Evolutionary conservation across 495 filamentous ascomycete genomes (phyloP).

Genomic region (Cryomyces minteri): DNA sequence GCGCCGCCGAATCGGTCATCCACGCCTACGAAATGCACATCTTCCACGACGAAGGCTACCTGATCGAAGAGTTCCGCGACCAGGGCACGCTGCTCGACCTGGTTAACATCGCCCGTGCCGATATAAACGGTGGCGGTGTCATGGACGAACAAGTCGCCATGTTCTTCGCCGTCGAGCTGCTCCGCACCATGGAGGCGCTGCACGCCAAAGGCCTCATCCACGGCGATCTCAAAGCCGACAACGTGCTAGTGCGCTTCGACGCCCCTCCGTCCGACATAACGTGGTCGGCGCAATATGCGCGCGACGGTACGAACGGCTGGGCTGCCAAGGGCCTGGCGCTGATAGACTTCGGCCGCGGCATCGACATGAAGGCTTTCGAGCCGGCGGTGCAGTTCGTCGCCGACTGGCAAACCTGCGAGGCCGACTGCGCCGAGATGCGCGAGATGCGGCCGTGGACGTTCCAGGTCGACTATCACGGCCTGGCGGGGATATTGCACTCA

Average conservation of each 20-base stretch:
- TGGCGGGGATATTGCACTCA: constrained; percentile 69
- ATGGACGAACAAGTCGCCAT: constrained; percentile 82
- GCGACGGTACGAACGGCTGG: constrained; percentile 64
- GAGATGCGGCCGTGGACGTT: constrained; percentile 88
- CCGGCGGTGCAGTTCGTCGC: constrained; percentile 74
- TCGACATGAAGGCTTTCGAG: constrained; percentile 76
- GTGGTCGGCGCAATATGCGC: constrained; percentile 40
- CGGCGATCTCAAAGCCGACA: constrained; percentile 90
- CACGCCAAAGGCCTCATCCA: constrained; percentile 69
- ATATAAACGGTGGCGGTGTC: constrained; percentile 36
- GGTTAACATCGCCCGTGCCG: constrained; percentile 65
- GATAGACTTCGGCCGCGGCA: constrained; percentile 88
- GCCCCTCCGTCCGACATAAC: constrained; percentile 18
- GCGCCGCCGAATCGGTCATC: constrained; percentile 57
- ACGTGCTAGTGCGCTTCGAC: constrained; percentile 77
- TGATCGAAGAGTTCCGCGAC: constrained; percentile 71
- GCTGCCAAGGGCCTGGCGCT: constrained; percentile 56
- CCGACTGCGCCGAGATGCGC: constrained; percentile 88
- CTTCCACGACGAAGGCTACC: constrained; percentile 67
- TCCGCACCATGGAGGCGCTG: constrained; percentile 75
- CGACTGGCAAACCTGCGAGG: constrained; percentile 71
- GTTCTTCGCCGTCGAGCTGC: constrained; percentile 86
- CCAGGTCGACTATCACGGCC: constrained; percentile 86
- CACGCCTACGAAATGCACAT: constrained; percentile 75
- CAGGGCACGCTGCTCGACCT: constrained; percentile 89